Evolutionary conservation across 805 yeast species (phyloP).

Genomic region (Candida ovalis): DNA sequence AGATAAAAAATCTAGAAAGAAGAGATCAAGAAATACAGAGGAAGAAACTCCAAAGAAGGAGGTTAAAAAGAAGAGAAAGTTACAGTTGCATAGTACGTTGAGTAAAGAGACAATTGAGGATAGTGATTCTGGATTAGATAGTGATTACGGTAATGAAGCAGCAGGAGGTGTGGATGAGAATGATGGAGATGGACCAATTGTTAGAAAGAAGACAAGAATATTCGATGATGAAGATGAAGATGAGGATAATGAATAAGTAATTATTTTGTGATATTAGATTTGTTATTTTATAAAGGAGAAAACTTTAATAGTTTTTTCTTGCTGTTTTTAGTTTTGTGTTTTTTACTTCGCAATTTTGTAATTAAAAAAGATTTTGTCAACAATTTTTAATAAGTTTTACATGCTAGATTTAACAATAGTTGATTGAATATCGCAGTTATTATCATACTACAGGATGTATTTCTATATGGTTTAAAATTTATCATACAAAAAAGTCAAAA

Average conservation of each 20-base stretch:
- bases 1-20: not conserved
- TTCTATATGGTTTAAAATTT: too few relatives aligned
- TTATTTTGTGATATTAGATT: not conserved
- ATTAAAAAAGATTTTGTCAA: not conserved
- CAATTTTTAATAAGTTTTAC: not conserved
- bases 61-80: constrained; percentile 12
- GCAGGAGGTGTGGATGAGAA: constrained; percentile 6
- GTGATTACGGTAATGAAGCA: constrained; percentile 6
- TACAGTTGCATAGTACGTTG: constrained; percentile 20
- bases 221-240: constrained; percentile 22
- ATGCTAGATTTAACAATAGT: too few relatives aligned
- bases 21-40: not conserved
- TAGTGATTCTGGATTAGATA: constrained; percentile 29
- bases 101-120: constrained; percentile 30
- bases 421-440: too few relatives aligned
- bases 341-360: too few relatives aligned
- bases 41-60: constrained; percentile 5
- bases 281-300: not conserved
- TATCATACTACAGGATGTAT: too few relatives aligned
- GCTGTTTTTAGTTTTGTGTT: not conserved
- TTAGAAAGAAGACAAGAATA: constrained; percentile 16
- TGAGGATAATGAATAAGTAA: constrained; percentile 9
- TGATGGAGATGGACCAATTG: constrained; percentile 3
- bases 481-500: not conserved
- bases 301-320: not conserved